These are phyloP conservation scores for Bipolaris bicolor DNA, from an alignment of 2,329 filamentous ascomycete genomes.

Conservation along the genomic window DNA sequence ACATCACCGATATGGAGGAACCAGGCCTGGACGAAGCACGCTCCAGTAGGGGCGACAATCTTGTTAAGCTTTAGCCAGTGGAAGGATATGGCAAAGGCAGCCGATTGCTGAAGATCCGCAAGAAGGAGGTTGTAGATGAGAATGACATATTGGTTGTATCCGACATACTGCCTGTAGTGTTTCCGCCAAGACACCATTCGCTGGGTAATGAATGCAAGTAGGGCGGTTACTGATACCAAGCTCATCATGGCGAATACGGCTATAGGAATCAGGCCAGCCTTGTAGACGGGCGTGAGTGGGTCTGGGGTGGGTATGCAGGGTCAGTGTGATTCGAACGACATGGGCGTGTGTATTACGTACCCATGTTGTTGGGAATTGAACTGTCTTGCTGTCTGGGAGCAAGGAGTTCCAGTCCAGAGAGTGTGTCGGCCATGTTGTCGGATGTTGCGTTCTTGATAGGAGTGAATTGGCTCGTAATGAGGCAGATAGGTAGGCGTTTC, in stretches of 20 bases:
- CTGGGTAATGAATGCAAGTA: constrained; percentile 58
- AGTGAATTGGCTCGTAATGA: constrained; percentile 1
- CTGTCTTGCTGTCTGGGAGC: constrained; percentile 30
- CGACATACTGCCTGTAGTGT: constrained; percentile 57
- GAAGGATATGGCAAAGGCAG: constrained; percentile 58
- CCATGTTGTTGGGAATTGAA: constrained; percentile 39
- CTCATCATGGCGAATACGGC: constrained; percentile 56
- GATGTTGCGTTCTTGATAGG: constrained; percentile 15
- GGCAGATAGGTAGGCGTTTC: constrained; percentile 11
- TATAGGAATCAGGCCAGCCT: constrained; percentile 55
- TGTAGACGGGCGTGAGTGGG: constrained; percentile 36
- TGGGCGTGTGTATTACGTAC: background rate
- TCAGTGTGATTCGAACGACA: background rate
- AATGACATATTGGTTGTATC: constrained; percentile 62
- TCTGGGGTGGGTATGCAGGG: constrained; percentile 6
- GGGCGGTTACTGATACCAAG: constrained; percentile 51
- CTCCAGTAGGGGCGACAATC: constrained; percentile 52
- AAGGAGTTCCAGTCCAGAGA: constrained; percentile 12
- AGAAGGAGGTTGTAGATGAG: constrained; percentile 61
- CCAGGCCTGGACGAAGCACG: constrained; percentile 59
- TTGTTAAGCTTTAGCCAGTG: constrained; percentile 55
- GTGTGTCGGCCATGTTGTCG: constrained; percentile 16
- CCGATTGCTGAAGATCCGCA: constrained; percentile 60
- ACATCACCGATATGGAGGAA: constrained; percentile 61
- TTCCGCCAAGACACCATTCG: constrained; percentile 59